Base-by-base conservation (phyloP, 2,329 filamentous ascomycete genomes). In the Endoconidiophora polonica region DNA sequence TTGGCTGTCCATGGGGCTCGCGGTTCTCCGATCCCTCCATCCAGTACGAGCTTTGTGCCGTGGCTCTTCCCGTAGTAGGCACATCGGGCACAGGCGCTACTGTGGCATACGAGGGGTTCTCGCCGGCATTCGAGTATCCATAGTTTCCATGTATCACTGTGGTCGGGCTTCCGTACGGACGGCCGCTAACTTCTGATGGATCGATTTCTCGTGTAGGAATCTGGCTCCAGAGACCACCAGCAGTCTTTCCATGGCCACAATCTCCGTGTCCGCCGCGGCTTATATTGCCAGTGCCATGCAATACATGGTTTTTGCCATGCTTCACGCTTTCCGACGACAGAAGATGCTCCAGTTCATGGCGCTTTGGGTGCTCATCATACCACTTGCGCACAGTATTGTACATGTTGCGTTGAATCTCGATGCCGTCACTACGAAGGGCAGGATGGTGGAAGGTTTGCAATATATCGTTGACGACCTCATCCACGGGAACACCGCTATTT, bases 371-470 rank as follows among this genome's bases (percentile, higher is more conserved):
- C 56, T 79, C 74, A 46, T 85, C 74, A 0, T 77, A 81, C 90
- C 90, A 98, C 53, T 75, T 72, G 58, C 83, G 76, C 2, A 98
- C 86, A 0, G 83, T 86, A 49, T 79, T 73, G 66, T 85, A 96
- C 91, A 98, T 98, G 48, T 80, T 79, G 42, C 77, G 74, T 56
- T 96, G 91, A 24, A 91, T 79, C 61, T 94, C 84, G 52, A 84
- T 68, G 50, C 72, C 70, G 49, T 83, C 79, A 57, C 91, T 76
- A 22, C 90, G 81, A 26, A 86, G 69, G 5, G 83, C 83, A 1
- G 91, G 91, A 61, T 98, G 91, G 62, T 98, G 91, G 68, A 96
- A 94, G 9, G 86, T 79, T 22, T 77, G 76, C 44, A 87, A 68
- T 39, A 93, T 77, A 57, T 96, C 90, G 55, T 85, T 71, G 55